Percentiles rank a stretch among this genome's conserved stretches.
These are phyloP conservation scores for Chytridiales sp. DNA, from an alignment of 371 early-diverging fungal species.

Conservation along the genomic window DNA sequence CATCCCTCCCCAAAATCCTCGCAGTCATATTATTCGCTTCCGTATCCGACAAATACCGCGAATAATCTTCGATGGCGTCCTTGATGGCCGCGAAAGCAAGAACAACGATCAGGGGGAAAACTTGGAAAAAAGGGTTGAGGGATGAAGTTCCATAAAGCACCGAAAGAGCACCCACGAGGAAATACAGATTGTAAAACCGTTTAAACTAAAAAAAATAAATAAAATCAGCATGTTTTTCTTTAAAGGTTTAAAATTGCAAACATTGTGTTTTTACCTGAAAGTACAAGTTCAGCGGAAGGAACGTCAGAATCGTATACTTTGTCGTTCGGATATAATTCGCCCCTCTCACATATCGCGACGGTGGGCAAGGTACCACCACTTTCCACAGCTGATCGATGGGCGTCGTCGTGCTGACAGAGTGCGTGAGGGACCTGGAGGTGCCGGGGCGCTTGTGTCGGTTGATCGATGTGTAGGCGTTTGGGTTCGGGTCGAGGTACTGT, in stretches of 20 bases:
- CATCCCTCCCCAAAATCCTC: slow-evolving; percentile 22
- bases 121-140: slow-evolving; percentile 40
- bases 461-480: too few relatives aligned
- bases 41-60: slow-evolving; percentile 54
- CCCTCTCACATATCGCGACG: slow-evolving; percentile 14
- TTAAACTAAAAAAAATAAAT: slow-evolving; percentile 39
- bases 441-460: too few relatives aligned
- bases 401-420: too few relatives aligned
- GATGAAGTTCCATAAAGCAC: slow-evolving; percentile 34
- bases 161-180: slow-evolving; percentile 53
- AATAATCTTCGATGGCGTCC: slow-evolving; percentile 65
- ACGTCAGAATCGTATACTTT: slow-evolving; percentile 61
- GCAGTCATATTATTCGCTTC: slow-evolving; percentile 37
- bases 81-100: slow-evolving; percentile 63
- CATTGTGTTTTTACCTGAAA: slow-evolving; percentile 49
- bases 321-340: slow-evolving; percentile 59
- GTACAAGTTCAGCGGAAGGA: slow-evolving; percentile 63
- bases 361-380: slow-evolving; percentile 16
- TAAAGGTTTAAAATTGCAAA: too few relatives aligned
- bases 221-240: background rate
- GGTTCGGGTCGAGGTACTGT: too few relatives aligned
- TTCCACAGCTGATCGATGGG: too few relatives aligned
- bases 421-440: too few relatives aligned
- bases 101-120: slow-evolving; percentile 59
- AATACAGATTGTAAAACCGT: slow-evolving; percentile 69